Conservation (phyloP, 176 grass and related monocot species). For the Carex kokanica region DNA sequence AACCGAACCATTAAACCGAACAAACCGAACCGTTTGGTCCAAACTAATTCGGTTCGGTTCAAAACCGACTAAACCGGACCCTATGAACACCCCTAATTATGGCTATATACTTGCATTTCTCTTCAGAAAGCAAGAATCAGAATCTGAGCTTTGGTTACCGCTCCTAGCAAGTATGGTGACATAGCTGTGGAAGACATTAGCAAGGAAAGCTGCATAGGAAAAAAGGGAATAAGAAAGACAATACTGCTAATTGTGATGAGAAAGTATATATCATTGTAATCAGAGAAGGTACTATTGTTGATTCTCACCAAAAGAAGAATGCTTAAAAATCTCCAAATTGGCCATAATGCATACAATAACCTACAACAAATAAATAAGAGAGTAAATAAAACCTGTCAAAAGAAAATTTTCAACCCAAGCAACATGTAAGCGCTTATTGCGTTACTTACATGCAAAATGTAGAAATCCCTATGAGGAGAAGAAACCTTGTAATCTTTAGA, state of each 20-base stretch:
- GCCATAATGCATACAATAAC: constrained; percentile 29
- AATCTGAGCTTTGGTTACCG: constrained; percentile 4
- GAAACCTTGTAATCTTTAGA: neutral
- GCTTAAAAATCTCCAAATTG: constrained; percentile 27
- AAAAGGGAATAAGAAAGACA: neutral
- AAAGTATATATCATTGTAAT: neutral
- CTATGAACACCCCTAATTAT: no score
- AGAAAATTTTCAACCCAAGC: neutral
- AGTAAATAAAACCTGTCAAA: neutral
- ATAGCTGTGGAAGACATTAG: constrained; percentile 21
- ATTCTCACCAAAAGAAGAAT: constrained; percentile 30
- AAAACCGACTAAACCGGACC: no score
- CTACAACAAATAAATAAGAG: neutral
- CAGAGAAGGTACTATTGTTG: neutral
- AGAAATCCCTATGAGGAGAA: constrained; percentile 6
- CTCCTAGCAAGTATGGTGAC: constrained; percentile 21
- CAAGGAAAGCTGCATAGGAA: constrained; percentile 27
- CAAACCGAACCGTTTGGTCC: no score
- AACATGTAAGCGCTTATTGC: neutral
- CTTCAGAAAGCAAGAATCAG: constrained; percentile 7
- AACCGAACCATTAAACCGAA: no score
- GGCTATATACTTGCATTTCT: neutral
- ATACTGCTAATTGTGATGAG: neutral
- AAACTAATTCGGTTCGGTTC: no score
- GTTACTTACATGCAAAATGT: constrained; percentile 11